Conservation (phyloP, 805 yeast species). For the Saccharomycopsis capsularis region DNA sequence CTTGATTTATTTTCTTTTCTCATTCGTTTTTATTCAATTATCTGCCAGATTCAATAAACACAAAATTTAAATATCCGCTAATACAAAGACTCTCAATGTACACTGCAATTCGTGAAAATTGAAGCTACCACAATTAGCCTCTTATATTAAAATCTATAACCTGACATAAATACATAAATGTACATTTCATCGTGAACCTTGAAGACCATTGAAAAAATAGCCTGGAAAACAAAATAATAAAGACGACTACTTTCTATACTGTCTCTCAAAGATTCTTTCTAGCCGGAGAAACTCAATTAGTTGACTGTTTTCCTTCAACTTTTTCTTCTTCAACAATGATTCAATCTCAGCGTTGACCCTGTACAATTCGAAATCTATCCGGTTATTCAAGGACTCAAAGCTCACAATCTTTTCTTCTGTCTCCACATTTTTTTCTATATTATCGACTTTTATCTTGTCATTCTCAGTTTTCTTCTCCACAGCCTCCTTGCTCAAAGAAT, state of each 20-base stretch:
- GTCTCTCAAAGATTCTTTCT: constrained; percentile 17
- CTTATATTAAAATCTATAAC: no score
- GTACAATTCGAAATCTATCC: constrained; percentile 18
- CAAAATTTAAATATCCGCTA: no score
- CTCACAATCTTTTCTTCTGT: background rate
- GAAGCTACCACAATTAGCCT: no score
- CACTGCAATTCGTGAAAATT: no score
- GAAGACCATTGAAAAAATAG: background rate
- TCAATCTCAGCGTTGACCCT: constrained; percentile 11
- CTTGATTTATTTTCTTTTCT: background rate
- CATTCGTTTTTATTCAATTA: no score
- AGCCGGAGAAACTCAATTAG: constrained; percentile 16
- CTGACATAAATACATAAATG: no score
- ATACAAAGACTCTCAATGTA: no score
- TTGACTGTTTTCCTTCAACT: constrained; percentile 9
- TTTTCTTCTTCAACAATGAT: constrained; percentile 4
- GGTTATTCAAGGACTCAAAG: constrained; percentile 4
- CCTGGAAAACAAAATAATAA: background rate
- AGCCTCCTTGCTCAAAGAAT: background rate
- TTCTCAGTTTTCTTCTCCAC: no score
- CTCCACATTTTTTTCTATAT: no score
- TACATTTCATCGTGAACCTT: no score
- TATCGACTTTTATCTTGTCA: no score
- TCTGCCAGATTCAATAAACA: no score
- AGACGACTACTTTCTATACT: background rate